phyloP scores from a whole-genome alignment of 2,329 filamentous ascomycete genomes.

The Exophiala lecanii-corni region DNA sequence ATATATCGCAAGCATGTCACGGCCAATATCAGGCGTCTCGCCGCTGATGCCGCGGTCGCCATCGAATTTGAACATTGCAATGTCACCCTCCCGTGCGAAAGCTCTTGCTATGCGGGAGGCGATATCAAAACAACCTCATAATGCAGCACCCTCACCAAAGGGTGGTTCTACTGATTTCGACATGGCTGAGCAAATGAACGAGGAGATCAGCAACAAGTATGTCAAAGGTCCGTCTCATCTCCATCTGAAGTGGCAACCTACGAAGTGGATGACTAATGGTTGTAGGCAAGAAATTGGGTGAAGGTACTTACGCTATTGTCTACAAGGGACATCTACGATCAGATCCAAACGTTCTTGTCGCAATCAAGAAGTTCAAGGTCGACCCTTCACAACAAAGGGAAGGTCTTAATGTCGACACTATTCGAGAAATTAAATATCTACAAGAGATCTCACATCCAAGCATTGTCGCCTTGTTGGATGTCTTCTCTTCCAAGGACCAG shows the following conservation, averaged over 20 bases:
- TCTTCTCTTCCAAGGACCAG: conserved; percentile 94
- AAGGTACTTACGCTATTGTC: conserved; percentile 95
- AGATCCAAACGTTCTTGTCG: conserved; percentile 70
- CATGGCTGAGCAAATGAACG: conserved; percentile 71
- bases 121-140: conserved; percentile 21
- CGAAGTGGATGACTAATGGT: too few species aligned
- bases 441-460: conserved; percentile 93
- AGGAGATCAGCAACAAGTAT: conserved; percentile 80
- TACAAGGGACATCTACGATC: conserved; percentile 76
- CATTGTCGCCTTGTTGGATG: conserved; percentile 85
- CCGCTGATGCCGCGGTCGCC: conserved; percentile 39
- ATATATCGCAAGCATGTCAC: conserved; percentile 12
- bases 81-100: conserved; percentile 33
- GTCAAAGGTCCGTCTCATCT: conserved; percentile 70
- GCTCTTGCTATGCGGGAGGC: conserved; percentile 32
- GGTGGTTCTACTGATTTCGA: conserved; percentile 34
- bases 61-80: conserved; percentile 31
- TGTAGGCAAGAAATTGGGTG: conserved; percentile 80
- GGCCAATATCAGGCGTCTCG: conserved; percentile 37
- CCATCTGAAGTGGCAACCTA: too few species aligned
- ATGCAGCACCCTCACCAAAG: conserved; percentile 18
- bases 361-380: conserved; percentile 56
- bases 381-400: conserved; percentile 61
- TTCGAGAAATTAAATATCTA: conserved; percentile 92
- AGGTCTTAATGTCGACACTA: conserved; percentile 87